Base-by-base conservation (phyloP, 2,329 filamentous ascomycete genomes). In the Balansia obtecta region DNA sequence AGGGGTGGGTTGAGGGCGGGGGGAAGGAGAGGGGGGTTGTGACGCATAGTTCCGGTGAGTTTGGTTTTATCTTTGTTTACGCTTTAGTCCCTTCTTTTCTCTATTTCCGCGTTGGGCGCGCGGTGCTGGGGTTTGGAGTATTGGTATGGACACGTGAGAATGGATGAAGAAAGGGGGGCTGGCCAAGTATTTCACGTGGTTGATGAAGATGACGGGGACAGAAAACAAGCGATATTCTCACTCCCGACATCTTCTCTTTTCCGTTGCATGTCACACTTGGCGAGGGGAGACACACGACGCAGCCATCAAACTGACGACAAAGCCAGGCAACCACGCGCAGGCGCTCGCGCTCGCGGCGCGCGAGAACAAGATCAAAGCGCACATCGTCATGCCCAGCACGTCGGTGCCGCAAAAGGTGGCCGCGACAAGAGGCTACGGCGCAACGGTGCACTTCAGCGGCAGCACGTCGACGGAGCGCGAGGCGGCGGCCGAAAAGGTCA, bases 371-470 rank as follows among this genome's bases (percentile, higher is more conserved):
- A 82, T 96, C 54, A 83, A 85, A 11, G 88, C 88, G 0, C 80
- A 91, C 70, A 90, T 97, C 61, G 83, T 97, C 52, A 97, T 97
- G 91, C 91, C 91, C 0, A 65, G 69, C n/a, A 93, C 93, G 62
- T 85, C 83, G 51, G 84, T 86, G 0, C 79, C 86, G n/a, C 83
- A 82, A 55, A 97, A 97, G 67, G 88, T 96, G 55, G 83, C 85
- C 3, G 90, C 85, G 0, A 95, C 91, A 0, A 72, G 75, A 57
- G 77, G 80, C 6, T 88, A 95, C 66, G 87, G 87, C 54, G 86
- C 88, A 4, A 73, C 75, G 40, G 77, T 97, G 33, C 73, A 88
- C 51, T 94, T 95, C 72, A 87, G 82, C 61, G 91, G 91, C 15
- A 83, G 82, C 52, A 95, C 89, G 2, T 79, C 79, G 40, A 70